Evolutionary conservation across 2,329 filamentous ascomycete genomes (phyloP).

Genomic region (Diaporthe sp.): DNA sequence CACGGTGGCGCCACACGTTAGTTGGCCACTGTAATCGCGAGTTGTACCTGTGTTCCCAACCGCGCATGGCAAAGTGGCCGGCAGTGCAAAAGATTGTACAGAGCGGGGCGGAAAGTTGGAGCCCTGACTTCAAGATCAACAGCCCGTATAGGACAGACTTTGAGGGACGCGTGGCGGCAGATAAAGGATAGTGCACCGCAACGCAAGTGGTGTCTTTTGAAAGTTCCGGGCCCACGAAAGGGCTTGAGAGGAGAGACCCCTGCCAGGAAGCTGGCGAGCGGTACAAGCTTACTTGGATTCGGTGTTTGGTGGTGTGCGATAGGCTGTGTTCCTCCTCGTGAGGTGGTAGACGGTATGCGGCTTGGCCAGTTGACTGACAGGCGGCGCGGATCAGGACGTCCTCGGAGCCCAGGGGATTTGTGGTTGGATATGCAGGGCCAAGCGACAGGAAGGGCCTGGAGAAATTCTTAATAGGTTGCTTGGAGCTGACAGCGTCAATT

Average conservation of each 20-base stretch:
- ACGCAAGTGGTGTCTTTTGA: not conserved
- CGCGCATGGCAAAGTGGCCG: slow-evolving; percentile 40
- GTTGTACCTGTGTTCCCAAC: slow-evolving; percentile 25
- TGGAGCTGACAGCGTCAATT: slow-evolving; percentile 21
- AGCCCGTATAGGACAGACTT: slow-evolving; percentile 5
- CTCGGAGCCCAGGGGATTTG: not conserved
- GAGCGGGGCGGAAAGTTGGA: slow-evolving; percentile 31
- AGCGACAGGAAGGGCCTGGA: slow-evolving; percentile 36
- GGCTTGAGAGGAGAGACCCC: not conserved
- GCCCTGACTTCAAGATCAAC: slow-evolving; percentile 25
- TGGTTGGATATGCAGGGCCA: slow-evolving; percentile 29
- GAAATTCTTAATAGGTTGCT: slow-evolving; percentile 35
- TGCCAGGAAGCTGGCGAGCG: not conserved
- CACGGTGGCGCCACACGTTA: slow-evolving; percentile 8
- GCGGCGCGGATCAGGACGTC: slow-evolving; percentile 1
- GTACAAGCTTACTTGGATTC: not conserved
- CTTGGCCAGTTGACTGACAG: slow-evolving; percentile 9
- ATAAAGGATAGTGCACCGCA: slow-evolving; percentile 12
- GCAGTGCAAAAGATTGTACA: slow-evolving; percentile 19
- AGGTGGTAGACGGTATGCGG: slow-evolving; percentile 22
- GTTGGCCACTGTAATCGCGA: slow-evolving; percentile 30
- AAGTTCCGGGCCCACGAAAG: not conserved
- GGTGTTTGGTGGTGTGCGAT: slow-evolving; percentile 4
- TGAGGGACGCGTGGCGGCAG: slow-evolving; percentile 24
- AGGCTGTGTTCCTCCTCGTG: slow-evolving; percentile 5